Conservation (phyloP, 1,284 basidiomycete genomes). For the Coniferiporia weirii region DNA sequence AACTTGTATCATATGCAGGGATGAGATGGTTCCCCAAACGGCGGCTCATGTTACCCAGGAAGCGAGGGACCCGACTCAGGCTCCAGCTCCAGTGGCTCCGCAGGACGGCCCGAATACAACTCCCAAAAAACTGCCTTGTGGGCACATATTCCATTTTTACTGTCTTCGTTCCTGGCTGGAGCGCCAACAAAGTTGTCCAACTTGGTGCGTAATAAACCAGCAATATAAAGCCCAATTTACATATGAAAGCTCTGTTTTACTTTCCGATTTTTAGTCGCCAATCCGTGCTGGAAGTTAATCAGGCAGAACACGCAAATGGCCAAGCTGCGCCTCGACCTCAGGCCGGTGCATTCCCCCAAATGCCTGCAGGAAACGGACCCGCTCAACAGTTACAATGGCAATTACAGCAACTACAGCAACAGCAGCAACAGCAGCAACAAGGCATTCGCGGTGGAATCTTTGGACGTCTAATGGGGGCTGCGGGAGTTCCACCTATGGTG, state of each 20-base stretch:
- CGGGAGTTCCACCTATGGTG: slow-evolving; percentile 17
- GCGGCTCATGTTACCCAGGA: slow-evolving; percentile 27
- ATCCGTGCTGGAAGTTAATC: slow-evolving; percentile 64
- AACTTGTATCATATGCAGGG: slow-evolving; percentile 98
- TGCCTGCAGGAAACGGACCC: not conserved
- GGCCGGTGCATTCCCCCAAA: slow-evolving; percentile 4
- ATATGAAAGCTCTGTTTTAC: slow-evolving; percentile 12
- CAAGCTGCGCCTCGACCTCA: slow-evolving; percentile 4
- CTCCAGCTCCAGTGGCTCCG: slow-evolving; percentile 21
- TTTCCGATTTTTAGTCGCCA: slow-evolving; percentile 56
- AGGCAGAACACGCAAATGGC: slow-evolving; percentile 16
- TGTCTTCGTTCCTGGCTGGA: slow-evolving; percentile 98
- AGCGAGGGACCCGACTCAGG: not conserved
- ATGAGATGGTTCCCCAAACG: slow-evolving; percentile 75
- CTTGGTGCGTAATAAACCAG: slow-evolving; percentile 61
- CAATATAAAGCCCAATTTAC: slow-evolving; percentile 19
- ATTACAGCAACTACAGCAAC: too few relatives aligned
- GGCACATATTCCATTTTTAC: slow-evolving; percentile 97
- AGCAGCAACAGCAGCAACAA: not conserved
- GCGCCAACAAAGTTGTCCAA: slow-evolving; percentile 92
- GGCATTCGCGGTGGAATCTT: slow-evolving; percentile 12
- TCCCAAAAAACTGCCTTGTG: slow-evolving; percentile 94
- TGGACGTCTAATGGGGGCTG: slow-evolving; percentile 17
- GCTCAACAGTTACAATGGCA: slow-evolving; percentile 8
- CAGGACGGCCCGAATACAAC: slow-evolving; percentile 85